Percentiles rank a stretch among this genome's conserved stretches.
phyloP scores from a whole-genome alignment of 345 rosid species.

The Rhodamnia argentea region DNA sequence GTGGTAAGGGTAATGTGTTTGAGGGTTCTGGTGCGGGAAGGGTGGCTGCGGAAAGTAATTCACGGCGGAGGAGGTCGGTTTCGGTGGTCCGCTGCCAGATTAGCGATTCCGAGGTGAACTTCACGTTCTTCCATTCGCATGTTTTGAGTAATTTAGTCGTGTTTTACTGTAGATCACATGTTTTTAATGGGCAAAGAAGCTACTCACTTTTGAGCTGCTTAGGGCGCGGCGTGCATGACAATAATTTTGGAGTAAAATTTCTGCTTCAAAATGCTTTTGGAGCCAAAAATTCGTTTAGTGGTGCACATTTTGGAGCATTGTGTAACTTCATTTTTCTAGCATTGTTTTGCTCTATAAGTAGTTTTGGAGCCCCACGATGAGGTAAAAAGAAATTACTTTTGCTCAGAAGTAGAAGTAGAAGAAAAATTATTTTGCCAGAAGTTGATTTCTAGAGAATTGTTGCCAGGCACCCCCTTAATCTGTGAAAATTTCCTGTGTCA shows the following conservation, averaged over 20 bases:
- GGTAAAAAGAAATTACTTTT: no score
- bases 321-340: no score
- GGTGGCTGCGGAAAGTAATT: conserved; percentile 27
- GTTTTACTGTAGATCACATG: neutral
- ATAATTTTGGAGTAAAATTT: no score
- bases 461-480: neutral
- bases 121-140: neutral
- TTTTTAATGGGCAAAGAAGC: neutral
- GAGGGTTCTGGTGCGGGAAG: conserved; percentile 24
- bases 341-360: no score
- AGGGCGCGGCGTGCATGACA: no score
- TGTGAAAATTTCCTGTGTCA: neutral
- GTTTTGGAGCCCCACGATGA: no score
- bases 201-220: neutral
- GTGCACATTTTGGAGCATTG: no score
- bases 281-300: no score
- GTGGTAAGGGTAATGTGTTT: conserved; percentile 17
- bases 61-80: conserved; percentile 63
- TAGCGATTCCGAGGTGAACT: conserved; percentile 73
- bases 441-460: no score
- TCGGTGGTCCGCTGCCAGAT: conserved; percentile 55
- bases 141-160: neutral
- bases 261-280: no score
- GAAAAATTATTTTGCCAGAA: no score
- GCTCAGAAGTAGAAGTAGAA: no score